phyloP scores from a whole-genome alignment of 2,329 filamentous ascomycete species.

The Verticillium isaacii region DNA sequence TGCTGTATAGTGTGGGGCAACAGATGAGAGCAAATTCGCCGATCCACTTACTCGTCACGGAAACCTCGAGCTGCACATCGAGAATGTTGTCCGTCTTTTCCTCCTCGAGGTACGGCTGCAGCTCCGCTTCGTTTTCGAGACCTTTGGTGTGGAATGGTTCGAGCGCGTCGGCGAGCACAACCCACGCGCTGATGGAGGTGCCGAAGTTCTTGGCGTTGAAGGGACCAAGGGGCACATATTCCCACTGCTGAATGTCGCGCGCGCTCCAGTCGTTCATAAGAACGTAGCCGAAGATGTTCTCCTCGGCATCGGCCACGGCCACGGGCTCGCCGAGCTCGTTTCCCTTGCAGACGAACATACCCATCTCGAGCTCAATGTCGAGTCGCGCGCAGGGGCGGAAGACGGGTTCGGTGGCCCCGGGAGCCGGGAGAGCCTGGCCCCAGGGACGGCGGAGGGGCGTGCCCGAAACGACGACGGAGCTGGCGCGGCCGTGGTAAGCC shows the following conservation, averaged over 20 bases:
- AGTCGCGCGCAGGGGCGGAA: constrained; percentile 56
- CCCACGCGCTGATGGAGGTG: constrained; percentile 57
- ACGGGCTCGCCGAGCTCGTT: constrained; percentile 64
- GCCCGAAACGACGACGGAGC: constrained; percentile 65
- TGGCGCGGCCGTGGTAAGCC: constrained; percentile 69
- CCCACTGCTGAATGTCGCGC: constrained; percentile 55
- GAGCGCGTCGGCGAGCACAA: constrained; percentile 56
- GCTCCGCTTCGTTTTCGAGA: constrained; percentile 24
- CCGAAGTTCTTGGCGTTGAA: constrained; percentile 59
- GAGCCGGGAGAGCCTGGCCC: constrained; percentile 42
- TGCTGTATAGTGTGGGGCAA: too few relatives aligned
- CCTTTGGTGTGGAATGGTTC: constrained; percentile 17
- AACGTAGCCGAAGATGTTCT: constrained; percentile 67
- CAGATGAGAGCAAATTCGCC: too few relatives aligned
- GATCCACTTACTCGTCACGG: constrained; percentile 28
- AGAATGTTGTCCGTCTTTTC: constrained; percentile 29
- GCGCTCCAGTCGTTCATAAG: constrained; percentile 63
- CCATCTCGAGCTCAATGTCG: constrained; percentile 76
- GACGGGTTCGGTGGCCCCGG: constrained; percentile 48
- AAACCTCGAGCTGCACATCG: constrained; percentile 32
- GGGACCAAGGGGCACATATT: constrained; percentile 58
- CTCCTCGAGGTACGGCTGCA: constrained; percentile 50
- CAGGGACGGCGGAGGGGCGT: constrained; percentile 62
- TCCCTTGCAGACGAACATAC: constrained; percentile 64
- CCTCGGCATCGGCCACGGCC: constrained; percentile 58